Percentiles rank a stretch among this genome's conserved stretches.
Conservation (phyloP, 176 grass and related monocot genomes). For the Phoenix dactylifera region DNA sequence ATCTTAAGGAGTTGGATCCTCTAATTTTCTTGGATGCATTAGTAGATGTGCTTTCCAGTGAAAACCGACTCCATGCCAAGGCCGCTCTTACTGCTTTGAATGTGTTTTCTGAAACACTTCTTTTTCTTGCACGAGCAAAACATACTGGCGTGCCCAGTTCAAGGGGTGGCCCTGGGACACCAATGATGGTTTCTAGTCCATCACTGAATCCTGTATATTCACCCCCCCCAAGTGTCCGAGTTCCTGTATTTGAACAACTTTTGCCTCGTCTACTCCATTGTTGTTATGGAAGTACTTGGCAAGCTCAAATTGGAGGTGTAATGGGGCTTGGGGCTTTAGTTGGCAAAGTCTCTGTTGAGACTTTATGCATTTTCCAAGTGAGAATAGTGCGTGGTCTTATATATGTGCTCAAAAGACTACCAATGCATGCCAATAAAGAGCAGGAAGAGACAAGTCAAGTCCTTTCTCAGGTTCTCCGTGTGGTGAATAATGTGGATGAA, state of each 20-base stretch:
- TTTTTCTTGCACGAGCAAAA: conserved; percentile 80
- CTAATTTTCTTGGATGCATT: conserved; percentile 92
- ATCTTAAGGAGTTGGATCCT: conserved; percentile 90
- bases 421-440: conserved; percentile 93
- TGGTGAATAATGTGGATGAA: conserved; percentile 98
- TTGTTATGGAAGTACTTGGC: conserved; percentile 95
- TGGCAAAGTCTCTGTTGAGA: conserved; percentile 95
- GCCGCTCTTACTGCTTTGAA: conserved; percentile 81
- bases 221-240: conserved; percentile 85
- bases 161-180: conserved; percentile 84
- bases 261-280: conserved; percentile 91
- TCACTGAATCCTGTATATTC: conserved; percentile 99
- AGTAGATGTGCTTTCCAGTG: conserved; percentile 81
- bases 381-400: conserved; percentile 83
- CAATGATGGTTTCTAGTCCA: conserved; percentile 95
- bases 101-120: conserved; percentile 72
- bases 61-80: conserved; percentile 90
- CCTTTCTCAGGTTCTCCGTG: conserved; percentile 79
- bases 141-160: conserved; percentile 58
- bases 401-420: conserved; percentile 91
- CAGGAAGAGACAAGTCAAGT: conserved; percentile 99
- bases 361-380: conserved; percentile 87
- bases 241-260: conserved; percentile 91
- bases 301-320: conserved; percentile 97
- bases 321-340: conserved; percentile 90